A percentile compares a stretch with the other conserved stretches of the same genome.
These are phyloP conservation scores for Phycomyces nitens DNA, from an alignment of 192 early-diverging fungal genomes.

Conservation along the genomic window DNA sequence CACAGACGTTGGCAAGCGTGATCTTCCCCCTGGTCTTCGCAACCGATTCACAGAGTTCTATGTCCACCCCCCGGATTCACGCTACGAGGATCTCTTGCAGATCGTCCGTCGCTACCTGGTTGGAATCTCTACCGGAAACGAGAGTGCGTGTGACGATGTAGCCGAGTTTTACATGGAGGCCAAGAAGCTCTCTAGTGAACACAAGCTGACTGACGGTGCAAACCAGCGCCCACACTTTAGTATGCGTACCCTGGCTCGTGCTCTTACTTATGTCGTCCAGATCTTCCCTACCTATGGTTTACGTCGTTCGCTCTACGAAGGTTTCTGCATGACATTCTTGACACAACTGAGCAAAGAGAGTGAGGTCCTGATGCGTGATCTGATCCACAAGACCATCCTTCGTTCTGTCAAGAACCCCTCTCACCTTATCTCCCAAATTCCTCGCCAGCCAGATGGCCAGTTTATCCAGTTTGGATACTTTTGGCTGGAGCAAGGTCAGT, in stretches of 20 bases:
- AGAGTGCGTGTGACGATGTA: constrained; percentile 58
- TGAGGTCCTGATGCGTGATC: constrained; percentile 45
- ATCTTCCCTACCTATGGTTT: constrained; percentile 74
- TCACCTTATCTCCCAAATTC: constrained; percentile 57
- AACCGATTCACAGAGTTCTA: constrained; percentile 95
- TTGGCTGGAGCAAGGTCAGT: constrained; percentile 68
- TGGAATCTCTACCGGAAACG: constrained; percentile 55
- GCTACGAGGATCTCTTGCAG: constrained; percentile 72
- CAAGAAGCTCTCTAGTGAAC: constrained; percentile 65
- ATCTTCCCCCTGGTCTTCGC: constrained; percentile 88
- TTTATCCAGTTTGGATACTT: constrained; percentile 81
- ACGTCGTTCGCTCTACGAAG: constrained; percentile 86
- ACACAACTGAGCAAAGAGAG: constrained; percentile 80
- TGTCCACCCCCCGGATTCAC: constrained; percentile 85
- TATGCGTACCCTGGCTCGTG: constrained; percentile 88
- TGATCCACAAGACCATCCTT: constrained; percentile 61
- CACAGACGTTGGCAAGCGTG: constrained; percentile 95
- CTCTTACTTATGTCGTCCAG: constrained; percentile 75
- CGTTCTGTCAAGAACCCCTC: constrained; percentile 52
- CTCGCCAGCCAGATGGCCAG: constrained; percentile 45
- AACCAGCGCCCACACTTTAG: constrained; percentile 85
- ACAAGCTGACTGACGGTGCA: constrained; percentile 85
- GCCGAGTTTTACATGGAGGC: constrained; percentile 79
- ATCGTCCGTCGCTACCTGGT: constrained; percentile 79
- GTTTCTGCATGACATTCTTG: constrained; percentile 91